Percentiles rank a stretch among this genome's conserved stretches.
Evolutionary conservation across 2,329 filamentous ascomycete genomes (phyloP).

Genomic region (Alternaria hordeiaustralica): DNA sequence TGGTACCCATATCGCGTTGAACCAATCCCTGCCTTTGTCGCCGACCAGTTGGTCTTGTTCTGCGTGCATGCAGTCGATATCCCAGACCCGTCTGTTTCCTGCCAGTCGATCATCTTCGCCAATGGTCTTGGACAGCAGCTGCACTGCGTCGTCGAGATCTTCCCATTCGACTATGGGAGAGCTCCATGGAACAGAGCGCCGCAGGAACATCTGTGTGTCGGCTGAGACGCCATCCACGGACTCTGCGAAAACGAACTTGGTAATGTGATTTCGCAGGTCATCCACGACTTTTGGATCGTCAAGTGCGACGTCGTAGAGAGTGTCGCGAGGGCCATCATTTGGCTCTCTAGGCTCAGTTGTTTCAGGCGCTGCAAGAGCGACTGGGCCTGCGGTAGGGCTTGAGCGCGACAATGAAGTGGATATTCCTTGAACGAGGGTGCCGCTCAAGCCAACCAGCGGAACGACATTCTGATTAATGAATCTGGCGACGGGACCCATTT

Average conservation of each 20-base stretch:
- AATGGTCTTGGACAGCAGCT: constrained; percentile 30
- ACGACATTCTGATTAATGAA: constrained; percentile 34
- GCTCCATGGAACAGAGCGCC: constrained; percentile 29
- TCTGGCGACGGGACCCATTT: constrained; percentile 25
- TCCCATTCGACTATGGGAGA: constrained; percentile 27
- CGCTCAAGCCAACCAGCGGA: constrained; percentile 31
- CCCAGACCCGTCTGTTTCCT: constrained; percentile 20
- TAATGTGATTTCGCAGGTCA: constrained; percentile 31
- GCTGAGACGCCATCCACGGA: constrained; percentile 32
- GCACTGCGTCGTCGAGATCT: constrained; percentile 34
- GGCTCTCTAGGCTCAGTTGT: constrained; percentile 1
- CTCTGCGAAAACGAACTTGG: constrained; percentile 36
- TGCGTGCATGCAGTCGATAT: constrained; percentile 37
- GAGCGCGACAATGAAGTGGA: constrained; percentile 13
- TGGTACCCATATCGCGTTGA: constrained; percentile 33
- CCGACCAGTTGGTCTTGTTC: constrained; percentile 37
- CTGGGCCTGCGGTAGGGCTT: constrained; percentile 14
- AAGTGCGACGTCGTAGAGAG: constrained; percentile 5
- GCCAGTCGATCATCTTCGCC: constrained; percentile 12
- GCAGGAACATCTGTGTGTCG: constrained; percentile 38
- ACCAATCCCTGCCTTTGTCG: constrained; percentile 36
- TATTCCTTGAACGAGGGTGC: constrained; percentile 21
- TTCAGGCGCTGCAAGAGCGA: constrained; percentile 16
- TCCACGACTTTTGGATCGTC: constrained; percentile 27
- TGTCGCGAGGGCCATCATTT: background rate